Evolutionary conservation across 371 early-diverging fungal genomes (phyloP).

Genomic region (Mortierella polycephala): DNA sequence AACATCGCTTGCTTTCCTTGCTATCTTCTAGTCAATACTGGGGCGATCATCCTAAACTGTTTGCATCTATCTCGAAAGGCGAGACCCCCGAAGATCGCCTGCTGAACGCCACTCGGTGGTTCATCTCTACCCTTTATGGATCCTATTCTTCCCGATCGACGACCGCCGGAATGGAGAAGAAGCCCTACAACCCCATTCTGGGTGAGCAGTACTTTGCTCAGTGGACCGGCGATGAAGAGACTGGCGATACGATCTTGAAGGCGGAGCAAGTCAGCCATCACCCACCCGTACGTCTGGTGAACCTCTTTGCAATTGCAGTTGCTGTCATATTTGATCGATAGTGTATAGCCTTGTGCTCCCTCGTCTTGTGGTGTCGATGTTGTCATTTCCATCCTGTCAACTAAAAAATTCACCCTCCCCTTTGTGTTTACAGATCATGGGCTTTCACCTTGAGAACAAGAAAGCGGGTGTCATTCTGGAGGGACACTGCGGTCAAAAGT

Average conservation of each 20-base stretch:
- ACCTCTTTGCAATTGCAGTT: not conserved
- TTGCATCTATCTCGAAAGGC: slow-evolving; percentile 69
- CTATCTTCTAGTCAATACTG: slow-evolving; percentile 70
- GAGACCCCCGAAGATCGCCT: slow-evolving; percentile 76
- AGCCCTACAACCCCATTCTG: slow-evolving; percentile 88
- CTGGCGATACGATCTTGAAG: slow-evolving; percentile 69
- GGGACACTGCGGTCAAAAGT: slow-evolving; percentile 87
- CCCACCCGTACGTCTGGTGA: slow-evolving; percentile 69
- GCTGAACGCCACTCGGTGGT: slow-evolving; percentile 79
- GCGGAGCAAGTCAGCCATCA: slow-evolving; percentile 86
- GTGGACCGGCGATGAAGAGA: slow-evolving; percentile 73
- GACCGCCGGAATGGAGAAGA: slow-evolving; percentile 74
- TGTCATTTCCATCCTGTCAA: not conserved
- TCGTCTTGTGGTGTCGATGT: not conserved
- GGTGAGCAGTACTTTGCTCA: slow-evolving; percentile 82
- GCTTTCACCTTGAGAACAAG: slow-evolving; percentile 76
- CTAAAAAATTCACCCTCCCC: not conserved
- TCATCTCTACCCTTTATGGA: slow-evolving; percentile 81
- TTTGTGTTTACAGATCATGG: slow-evolving; percentile 57
- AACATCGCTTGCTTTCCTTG: too few relatives aligned
- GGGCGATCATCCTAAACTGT: slow-evolving; percentile 79
- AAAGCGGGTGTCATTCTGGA: slow-evolving; percentile 74
- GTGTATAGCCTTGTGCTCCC: too few relatives aligned
- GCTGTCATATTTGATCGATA: too few relatives aligned
- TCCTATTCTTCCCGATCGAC: slow-evolving; percentile 63